Percentiles rank a stretch among this genome's conserved stretches.
Conservation (phyloP, 805 yeast genomes). For the Candida piceae region DNA sequence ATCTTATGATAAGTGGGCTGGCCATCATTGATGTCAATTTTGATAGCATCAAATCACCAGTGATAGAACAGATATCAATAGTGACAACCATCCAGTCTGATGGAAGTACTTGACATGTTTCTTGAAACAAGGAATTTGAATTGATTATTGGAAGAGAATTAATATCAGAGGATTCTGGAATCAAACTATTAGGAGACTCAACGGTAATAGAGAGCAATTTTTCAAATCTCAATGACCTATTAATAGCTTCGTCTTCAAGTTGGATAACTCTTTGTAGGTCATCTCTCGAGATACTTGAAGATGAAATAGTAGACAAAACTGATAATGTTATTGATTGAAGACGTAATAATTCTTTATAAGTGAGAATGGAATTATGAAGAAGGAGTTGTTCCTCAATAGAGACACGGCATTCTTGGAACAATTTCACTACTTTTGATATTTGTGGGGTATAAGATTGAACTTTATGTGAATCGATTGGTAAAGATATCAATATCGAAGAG, state of each 20-base stretch:
- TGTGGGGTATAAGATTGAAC: no score
- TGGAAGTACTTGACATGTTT: conserved; percentile 38
- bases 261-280: no score
- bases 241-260: no score
- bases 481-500: conserved; percentile 44
- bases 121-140: no score
- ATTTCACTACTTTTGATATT: no score
- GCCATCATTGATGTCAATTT: conserved; percentile 6
- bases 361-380: no score
- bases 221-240: no score
- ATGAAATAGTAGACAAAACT: background rate
- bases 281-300: no score
- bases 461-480: no score
- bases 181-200: conserved; percentile 1
- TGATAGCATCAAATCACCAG: conserved; percentile 52
- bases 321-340: no score
- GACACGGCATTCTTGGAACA: conserved; percentile 1
- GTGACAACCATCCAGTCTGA: conserved; percentile 53
- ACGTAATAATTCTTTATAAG: no score
- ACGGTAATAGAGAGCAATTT: conserved; percentile 18
- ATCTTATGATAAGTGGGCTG: conserved; percentile 36
- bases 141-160: background rate
- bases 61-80: conserved; percentile 52
- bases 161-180: background rate
- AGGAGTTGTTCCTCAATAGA: background rate